Percentiles rank a stretch among this genome's conserved stretches.
Evolutionary conservation across 2,329 filamentous ascomycete species (phyloP).

Genomic region (Penicillium occitanis): DNA sequence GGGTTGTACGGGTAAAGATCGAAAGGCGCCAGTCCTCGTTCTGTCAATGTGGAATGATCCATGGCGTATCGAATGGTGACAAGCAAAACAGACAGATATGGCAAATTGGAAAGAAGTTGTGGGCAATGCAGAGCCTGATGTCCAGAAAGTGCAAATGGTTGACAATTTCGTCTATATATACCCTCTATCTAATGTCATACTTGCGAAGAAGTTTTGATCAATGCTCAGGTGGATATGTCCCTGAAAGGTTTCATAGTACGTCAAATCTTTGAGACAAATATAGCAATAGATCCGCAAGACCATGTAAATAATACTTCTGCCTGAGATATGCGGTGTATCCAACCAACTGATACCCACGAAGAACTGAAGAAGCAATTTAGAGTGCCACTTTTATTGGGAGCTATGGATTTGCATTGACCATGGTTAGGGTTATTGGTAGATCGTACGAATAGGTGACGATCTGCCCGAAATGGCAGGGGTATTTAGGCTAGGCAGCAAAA

Average conservation of each 20-base stretch:
- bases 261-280: neutral
- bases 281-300: neutral
- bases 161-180: neutral
- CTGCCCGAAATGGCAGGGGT: neutral
- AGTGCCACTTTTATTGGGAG: neutral
- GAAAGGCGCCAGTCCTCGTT: conserved; percentile 34
- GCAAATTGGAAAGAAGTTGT: conserved; percentile 16
- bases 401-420: neutral
- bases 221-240: neutral
- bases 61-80: neutral
- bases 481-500: neutral
- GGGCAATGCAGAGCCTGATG: too few species aligned
- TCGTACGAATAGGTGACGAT: neutral
- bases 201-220: neutral
- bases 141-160: neutral
- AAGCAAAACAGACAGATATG: conserved; percentile 26
- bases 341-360: neutral
- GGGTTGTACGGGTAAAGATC: conserved; percentile 42
- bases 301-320: neutral
- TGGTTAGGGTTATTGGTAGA: neutral
- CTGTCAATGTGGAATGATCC: neutral
- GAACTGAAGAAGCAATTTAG: neutral
- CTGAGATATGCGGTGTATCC: neutral
- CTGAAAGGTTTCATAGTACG: neutral
- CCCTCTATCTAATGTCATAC: neutral